Evolutionary conservation across 164 flowering plant genomes (phyloP).

Genomic region (Annona cherimola): DNA sequence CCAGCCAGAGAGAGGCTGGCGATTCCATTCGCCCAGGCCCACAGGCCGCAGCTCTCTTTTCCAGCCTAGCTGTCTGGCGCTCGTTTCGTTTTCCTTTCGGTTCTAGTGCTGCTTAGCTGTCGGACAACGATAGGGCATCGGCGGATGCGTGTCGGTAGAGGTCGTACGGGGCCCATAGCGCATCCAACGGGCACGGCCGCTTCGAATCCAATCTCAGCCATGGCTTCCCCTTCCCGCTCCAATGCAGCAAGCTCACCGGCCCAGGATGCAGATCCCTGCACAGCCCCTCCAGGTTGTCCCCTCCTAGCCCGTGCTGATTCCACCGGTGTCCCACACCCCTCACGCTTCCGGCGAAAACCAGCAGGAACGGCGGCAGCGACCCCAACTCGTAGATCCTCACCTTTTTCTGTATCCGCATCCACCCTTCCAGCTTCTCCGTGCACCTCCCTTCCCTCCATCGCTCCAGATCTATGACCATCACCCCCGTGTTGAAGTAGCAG

Average conservation of each 20-base stretch:
- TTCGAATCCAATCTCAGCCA: constrained; percentile 14
- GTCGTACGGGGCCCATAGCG: constrained; percentile 21
- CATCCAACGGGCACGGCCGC: constrained; percentile 19
- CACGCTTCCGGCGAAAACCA: constrained; percentile 21
- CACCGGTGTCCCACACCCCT: constrained; percentile 20
- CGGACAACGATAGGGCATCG: background rate
- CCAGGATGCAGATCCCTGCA: constrained; percentile 20
- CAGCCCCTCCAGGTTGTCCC: constrained; percentile 15
- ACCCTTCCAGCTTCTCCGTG: constrained; percentile 32
- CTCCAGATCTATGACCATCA: constrained; percentile 40
- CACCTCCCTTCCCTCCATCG: constrained; percentile 31
- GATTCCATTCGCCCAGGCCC: too few relatives aligned
- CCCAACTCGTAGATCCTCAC: constrained; percentile 17
- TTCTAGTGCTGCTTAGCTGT: constrained; percentile 1
- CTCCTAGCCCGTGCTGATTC: constrained; percentile 23
- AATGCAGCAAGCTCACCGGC: constrained; percentile 20
- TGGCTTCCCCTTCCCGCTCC: constrained; percentile 26
- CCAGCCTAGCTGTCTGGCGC: too few relatives aligned
- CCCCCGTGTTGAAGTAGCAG: constrained; percentile 51
- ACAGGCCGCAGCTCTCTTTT: too few relatives aligned
- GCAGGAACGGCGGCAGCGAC: constrained; percentile 17
- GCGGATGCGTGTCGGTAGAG: constrained; percentile 8
- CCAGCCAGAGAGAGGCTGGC: too few relatives aligned
- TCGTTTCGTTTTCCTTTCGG: background rate
- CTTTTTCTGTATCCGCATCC: constrained; percentile 43